Conservation (phyloP, 768 basidiomycete species). For the Tulasnella sp. region DNA sequence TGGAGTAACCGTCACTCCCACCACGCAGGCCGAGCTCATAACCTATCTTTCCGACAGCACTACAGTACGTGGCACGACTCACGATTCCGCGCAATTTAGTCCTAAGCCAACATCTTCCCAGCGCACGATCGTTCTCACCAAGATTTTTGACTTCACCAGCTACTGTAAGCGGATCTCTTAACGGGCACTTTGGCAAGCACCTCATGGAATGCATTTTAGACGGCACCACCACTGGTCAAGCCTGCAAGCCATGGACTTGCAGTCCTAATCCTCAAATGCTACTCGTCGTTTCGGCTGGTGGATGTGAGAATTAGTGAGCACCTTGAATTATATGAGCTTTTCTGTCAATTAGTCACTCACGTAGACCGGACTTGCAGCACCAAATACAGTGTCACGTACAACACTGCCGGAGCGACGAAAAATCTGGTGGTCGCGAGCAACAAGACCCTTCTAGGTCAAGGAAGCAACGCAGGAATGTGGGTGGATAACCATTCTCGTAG, state of each 20-base stretch:
- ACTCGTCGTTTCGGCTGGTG: neutral
- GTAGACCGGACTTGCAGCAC: neutral
- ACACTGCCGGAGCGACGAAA: neutral
- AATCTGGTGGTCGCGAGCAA: neutral
- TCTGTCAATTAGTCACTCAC: neutral
- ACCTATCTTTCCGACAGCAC: slow-evolving; percentile 1
- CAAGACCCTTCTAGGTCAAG: neutral
- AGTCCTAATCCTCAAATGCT: neutral
- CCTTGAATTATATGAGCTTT: neutral
- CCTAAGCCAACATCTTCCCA: too few relatives aligned
- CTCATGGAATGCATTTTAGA: neutral
- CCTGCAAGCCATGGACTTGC: neutral
- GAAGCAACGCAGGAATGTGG: neutral
- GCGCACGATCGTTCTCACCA: neutral
- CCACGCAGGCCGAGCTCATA: neutral
- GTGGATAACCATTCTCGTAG: neutral
- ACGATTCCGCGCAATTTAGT: too few relatives aligned
- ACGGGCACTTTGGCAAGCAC: too few relatives aligned
- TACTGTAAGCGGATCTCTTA: neutral
- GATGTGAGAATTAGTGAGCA: neutral
- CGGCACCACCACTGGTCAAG: neutral
- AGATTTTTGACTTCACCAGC: neutral
- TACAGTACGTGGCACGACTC: neutral
- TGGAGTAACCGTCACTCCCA: neutral
- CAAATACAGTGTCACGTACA: neutral